Percentiles rank a stretch among this genome's conserved stretches.
phyloP scores from a whole-genome alignment of 2,329 filamentous ascomycete species.

The Neodidymelliopsis sp. region DNA sequence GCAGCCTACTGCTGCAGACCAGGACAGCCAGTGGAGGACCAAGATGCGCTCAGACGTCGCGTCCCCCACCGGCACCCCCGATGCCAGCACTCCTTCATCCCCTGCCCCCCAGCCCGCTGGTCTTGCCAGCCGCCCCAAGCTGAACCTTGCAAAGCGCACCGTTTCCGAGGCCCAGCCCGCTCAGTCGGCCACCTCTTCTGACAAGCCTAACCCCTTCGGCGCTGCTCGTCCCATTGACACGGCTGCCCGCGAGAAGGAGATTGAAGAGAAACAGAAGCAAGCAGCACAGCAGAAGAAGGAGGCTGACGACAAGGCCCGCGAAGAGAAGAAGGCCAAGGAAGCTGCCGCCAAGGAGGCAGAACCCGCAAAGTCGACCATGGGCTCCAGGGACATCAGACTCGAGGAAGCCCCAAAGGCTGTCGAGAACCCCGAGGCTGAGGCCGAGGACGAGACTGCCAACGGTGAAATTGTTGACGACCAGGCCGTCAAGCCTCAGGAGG shows the following conservation, averaged over 20 bases:
- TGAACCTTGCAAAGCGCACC: slow-evolving; percentile 91
- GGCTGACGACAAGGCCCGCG: slow-evolving; percentile 83
- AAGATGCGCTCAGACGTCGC: slow-evolving; percentile 87
- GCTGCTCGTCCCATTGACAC: slow-evolving; percentile 95
- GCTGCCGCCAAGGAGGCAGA: slow-evolving; percentile 55
- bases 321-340: slow-evolving; percentile 65
- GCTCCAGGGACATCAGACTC: slow-evolving; percentile 43
- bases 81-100: slow-evolving; percentile 77
- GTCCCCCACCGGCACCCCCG: slow-evolving; percentile 72
- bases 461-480: slow-evolving; percentile 60
- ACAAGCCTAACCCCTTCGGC: slow-evolving; percentile 94
- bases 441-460: slow-evolving; percentile 58
- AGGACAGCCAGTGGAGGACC: slow-evolving; percentile 90
- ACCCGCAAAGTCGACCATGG: slow-evolving; percentile 39
- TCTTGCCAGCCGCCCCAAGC: slow-evolving; percentile 73
- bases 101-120: slow-evolving; percentile 69
- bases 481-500: slow-evolving; percentile 63
- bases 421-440: slow-evolving; percentile 54
- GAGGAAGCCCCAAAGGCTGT: slow-evolving; percentile 16
- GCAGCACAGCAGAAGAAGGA: slow-evolving; percentile 83
- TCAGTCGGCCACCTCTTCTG: slow-evolving; percentile 54
- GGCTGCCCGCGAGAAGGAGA: slow-evolving; percentile 82
- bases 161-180: slow-evolving; percentile 74
- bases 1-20: slow-evolving; percentile 84
- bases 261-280: slow-evolving; percentile 85